phyloP scores from a whole-genome alignment of 768 basidiomycete species.

The Lactifluus volemus region DNA sequence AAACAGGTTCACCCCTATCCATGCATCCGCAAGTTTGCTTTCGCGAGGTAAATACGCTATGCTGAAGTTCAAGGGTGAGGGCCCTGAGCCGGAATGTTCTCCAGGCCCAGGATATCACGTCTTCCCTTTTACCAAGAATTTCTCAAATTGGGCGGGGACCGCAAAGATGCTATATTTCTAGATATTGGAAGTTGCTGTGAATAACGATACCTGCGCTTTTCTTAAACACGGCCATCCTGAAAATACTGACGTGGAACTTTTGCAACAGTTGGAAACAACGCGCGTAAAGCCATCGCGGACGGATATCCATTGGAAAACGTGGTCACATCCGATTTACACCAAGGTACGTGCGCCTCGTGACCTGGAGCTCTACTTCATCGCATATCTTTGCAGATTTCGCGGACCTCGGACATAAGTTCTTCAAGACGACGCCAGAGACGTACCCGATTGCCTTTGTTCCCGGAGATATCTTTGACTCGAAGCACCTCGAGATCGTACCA shows the following conservation, averaged over 20 bases:
- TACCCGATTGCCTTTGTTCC: constrained; percentile 49
- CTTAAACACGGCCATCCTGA: background rate
- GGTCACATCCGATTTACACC: constrained; percentile 32
- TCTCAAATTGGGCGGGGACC: constrained; percentile 29
- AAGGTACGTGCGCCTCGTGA: constrained; percentile 24
- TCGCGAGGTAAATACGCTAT: background rate
- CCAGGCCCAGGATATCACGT: constrained; percentile 2
- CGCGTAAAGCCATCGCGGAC: constrained; percentile 33
- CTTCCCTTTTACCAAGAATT: background rate
- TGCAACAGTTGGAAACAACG: constrained; percentile 34
- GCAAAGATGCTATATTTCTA: constrained; percentile 31
- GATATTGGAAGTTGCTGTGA: constrained; percentile 41
- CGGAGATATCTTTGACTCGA: constrained; percentile 45
- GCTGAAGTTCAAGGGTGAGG: background rate
- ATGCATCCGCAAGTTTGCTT: constrained; percentile 1
- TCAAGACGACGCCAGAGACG: constrained; percentile 39
- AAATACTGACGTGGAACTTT: background rate
- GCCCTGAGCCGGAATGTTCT: background rate
- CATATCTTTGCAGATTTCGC: constrained; percentile 38
- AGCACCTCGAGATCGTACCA: constrained; percentile 29
- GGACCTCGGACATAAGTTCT: constrained; percentile 54
- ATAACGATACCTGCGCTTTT: constrained; percentile 1
- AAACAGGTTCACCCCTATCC: background rate
- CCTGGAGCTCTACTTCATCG: background rate
- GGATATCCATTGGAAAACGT: constrained; percentile 35